Evolutionary conservation across 805 yeast genomes (phyloP), one percentile per base, ranked within the genome.

Genomic region (Saccharomycopsis sp.): DNA sequence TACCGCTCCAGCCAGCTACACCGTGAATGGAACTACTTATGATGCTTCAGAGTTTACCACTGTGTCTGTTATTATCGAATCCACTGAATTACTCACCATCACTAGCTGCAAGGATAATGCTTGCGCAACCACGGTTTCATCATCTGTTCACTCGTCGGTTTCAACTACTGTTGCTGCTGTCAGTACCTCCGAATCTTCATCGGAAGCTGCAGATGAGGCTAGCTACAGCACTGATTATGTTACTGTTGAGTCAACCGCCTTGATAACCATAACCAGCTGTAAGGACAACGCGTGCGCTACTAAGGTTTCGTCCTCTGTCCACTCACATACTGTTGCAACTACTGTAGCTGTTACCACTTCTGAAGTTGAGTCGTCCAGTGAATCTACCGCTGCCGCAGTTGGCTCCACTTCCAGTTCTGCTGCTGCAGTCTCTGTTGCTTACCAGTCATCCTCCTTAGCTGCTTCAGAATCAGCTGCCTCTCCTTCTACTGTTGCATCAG

Each of bases 111-210:
- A 64, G 44, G 57, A 65, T 61, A 63, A 65, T 52, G 34, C 53
- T 16, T 23, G 51, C 40, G 51, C 61, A 16, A 46, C 63, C 3
- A 37, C 65, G 24, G 53, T 66, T 57, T 52, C 59, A 41, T 37
- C 60, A 23, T 52, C 64, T 59, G 46, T 67, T 40, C 21, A 65
- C 24, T 29, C 64, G 51, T 52, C 61, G 41, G 54, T 58, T 44
- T 51, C 53, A 54, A 29, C 65, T 58, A 64, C 70, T 40, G 58
- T 66, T 37, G 61, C 68, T 51, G 48, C 69, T 50, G 51, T 18
- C 24, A 48, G 29, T 48, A 29, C 21, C 9, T 16, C 4, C 15
- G 12, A 44, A 5, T 4, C 8, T 44, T 8, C 50, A 4, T 16
- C 50, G 9, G 20, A 5, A 8, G 20, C 8, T 44, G 29, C 50